Conservation (phyloP, 345 rosid species). For the Linum tenue region DNA sequence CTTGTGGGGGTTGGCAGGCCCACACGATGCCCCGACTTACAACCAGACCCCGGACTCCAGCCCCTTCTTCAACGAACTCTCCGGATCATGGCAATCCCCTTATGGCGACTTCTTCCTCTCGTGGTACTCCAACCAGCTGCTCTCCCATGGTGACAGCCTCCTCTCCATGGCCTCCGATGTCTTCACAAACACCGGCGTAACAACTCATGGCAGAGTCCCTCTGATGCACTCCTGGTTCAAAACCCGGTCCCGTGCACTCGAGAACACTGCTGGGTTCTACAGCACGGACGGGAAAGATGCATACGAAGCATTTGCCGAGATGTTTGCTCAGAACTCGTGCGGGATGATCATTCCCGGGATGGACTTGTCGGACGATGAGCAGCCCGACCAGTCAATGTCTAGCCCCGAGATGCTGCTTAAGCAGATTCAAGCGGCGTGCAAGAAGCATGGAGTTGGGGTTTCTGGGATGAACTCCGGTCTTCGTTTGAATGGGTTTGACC, state of each 20-base stretch:
- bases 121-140: conserved; percentile 71
- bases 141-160: conserved; percentile 59
- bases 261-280: conserved; percentile 74
- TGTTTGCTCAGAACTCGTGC: conserved; percentile 71
- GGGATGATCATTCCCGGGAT: conserved; percentile 74
- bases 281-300: conserved; percentile 53
- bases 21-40: conserved; percentile 71
- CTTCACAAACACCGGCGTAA: conserved; percentile 34
- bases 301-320: conserved; percentile 46
- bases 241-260: conserved; percentile 59
- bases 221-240: conserved; percentile 63
- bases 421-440: conserved; percentile 54
- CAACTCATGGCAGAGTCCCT: conserved; percentile 55
- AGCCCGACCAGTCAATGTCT: conserved; percentile 35
- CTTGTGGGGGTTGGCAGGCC: conserved; percentile 87
- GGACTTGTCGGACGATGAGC: conserved; percentile 64
- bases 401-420: conserved; percentile 58
- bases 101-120: conserved; percentile 83
- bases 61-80: conserved; percentile 59
- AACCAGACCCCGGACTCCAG: conserved; percentile 37
- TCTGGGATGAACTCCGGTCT: conserved; percentile 61
- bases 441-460: conserved; percentile 46
- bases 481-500: conserved; percentile 40
- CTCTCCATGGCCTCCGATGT: conserved; percentile 53
- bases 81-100: conserved; percentile 78